Evolutionary conservation across 2,329 filamentous ascomycete genomes (phyloP).

Genomic region (Mycosphaerelloides madeirae): DNA sequence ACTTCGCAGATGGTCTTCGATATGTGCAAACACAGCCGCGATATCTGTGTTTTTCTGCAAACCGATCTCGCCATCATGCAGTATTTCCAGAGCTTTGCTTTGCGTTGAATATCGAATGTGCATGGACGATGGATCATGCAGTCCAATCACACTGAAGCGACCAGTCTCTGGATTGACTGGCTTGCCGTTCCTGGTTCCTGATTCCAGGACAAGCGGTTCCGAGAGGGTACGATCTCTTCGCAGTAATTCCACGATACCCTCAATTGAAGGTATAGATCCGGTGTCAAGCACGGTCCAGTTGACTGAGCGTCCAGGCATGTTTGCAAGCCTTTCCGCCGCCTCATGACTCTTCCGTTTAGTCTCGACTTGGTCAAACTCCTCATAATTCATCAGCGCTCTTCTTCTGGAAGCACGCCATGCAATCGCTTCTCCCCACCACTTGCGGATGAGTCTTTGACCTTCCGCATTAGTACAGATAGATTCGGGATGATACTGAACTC

Average conservation of each 20-base stretch:
- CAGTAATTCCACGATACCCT: constrained; percentile 36
- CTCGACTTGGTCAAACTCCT: neutral
- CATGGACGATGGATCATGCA: constrained; percentile 45
- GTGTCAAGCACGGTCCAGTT: neutral
- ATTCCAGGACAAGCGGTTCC: constrained; percentile 46
- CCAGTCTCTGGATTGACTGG: constrained; percentile 50
- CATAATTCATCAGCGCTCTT: no score
- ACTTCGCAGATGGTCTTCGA: constrained; percentile 37
- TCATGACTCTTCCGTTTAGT: neutral
- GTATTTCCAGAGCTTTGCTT: constrained; percentile 12
- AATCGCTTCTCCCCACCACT: constrained; percentile 67
- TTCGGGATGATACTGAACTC: constrained; percentile 86
- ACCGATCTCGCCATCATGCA: constrained; percentile 6
- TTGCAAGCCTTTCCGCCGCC: neutral
- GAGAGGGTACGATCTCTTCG: constrained; percentile 24
- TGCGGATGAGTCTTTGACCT: constrained; percentile 60
- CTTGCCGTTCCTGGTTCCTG: constrained; percentile 38
- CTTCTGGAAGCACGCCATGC: constrained; percentile 12
- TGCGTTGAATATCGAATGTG: constrained; percentile 23
- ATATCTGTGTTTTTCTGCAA: constrained; percentile 14
- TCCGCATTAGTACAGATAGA: constrained; percentile 73
- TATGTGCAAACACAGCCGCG: constrained; percentile 37
- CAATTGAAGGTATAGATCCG: constrained; percentile 17
- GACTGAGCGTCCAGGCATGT: neutral
- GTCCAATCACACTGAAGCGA: constrained; percentile 68